phyloP scores from a whole-genome alignment of 345 rosid species.

The Fremontodendron californicum region DNA sequence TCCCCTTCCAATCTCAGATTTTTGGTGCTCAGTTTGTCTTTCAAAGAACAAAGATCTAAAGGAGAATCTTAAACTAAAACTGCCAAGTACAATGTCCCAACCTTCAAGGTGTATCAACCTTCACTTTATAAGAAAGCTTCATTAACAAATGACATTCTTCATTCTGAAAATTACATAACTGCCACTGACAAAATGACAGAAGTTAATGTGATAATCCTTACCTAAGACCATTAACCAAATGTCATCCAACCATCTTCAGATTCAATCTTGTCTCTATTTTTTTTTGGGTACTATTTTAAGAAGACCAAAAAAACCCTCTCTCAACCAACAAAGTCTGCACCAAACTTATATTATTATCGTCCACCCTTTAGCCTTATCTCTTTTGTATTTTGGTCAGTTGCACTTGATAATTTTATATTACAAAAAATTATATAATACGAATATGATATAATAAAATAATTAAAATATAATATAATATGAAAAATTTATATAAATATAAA shows the following conservation, averaged over 20 bases:
- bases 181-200: constrained; percentile 18
- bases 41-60: neutral
- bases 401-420: no score
- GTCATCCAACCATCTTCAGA: constrained; percentile 1
- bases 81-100: neutral
- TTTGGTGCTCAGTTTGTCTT: neutral
- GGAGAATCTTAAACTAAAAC: neutral
- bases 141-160: neutral
- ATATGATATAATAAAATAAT: no score
- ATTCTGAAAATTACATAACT: neutral
- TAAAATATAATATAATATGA: no score
- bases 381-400: no score
- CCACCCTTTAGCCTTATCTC: neutral
- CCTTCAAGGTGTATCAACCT: neutral
- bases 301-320: neutral
- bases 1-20: constrained; percentile 12
- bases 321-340: constrained; percentile 1
- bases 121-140: neutral
- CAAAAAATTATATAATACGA: no score
- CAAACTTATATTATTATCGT: neutral
- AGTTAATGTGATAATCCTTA: neutral
- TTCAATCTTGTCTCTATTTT: neutral
- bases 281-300: neutral
- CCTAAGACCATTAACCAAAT: neutral
- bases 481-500: no score